Evolutionary conservation across 169 alveolate species (phyloP), one percentile per base, ranked within the genome.

Genomic region (Fabrea salina): DNA sequence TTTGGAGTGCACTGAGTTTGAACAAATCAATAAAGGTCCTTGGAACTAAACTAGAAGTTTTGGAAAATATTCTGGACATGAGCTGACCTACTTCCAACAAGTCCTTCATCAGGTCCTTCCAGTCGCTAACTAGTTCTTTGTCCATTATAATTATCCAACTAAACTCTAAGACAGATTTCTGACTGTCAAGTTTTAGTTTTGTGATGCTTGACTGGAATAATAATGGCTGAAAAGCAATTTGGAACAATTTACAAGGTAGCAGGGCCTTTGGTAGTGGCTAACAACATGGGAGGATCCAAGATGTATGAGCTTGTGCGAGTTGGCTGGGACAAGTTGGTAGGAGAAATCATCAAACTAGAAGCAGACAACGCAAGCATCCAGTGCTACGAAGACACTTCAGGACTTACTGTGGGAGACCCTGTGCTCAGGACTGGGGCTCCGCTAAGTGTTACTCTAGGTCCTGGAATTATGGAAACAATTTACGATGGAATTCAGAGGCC

Each of bases 401-500:
- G 99, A 16, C 91, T 98, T 50, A 95, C 99, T 33, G 99, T 97
- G 8, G 99, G 99, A 27, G 99, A 98, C 81, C 99, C 99, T 50
- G 99, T 98, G 11, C 84, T 90, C 82, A 97, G 97, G 86, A 97
- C 99, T 19, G 99, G 99, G 5, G 91, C 90, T 86, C 99, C 99
- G 4, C 92, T 98, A 40, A 96, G 99, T 22, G 99, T 98, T 49
- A 98, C 97, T 83, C 91, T 98, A 33, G 99, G 99, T 7, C 99
- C 99, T 16, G 99, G 99, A 64, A 77, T 78, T 33, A 54, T 98
- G 80, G 96, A 93, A 75, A 94, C 93, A 75, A 98, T 98, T 56
- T 98, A 97, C 86, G 99, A 98, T 86, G 99, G 99, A 64, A 98
- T 98, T 67, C 98, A 98, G 91, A 89, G 99, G 79, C 99, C 99